Base-by-base conservation (phyloP, 352 stramenopile genomes). In the Thraustochytrium striatum region DNA sequence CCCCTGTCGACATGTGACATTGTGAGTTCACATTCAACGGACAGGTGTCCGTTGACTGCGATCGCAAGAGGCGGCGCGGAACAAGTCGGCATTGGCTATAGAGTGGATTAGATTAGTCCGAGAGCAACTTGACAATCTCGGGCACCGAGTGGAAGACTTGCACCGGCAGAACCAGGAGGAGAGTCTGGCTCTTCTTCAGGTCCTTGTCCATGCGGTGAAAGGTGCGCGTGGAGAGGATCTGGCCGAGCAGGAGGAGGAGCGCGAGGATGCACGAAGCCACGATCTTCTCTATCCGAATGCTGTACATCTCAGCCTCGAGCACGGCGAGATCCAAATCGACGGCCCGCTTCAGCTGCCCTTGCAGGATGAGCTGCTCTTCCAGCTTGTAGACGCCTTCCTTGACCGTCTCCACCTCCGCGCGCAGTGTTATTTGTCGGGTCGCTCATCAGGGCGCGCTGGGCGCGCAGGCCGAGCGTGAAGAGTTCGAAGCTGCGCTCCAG, bases 131-230 rank as follows among this genome's bases (percentile, higher is more conserved):
- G n/a, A 79, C 53, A 50, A 79, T 62, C 13, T 30, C 52, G 16
- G 69, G 69, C 9, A 79, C 69, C 35, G 72, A 72, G 35, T 62
- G 9, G 13, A 79, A 79, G 19, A 50, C 53, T 38, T 79, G 35
- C 35, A 61, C 35, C 21, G 69, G 69, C 16, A 79, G 69, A 21
- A 79, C 28, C 19, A 79, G 36, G 3, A 79, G 35, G 3, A 50
- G 35, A 9, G 69, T 50, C 43, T 79, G 69, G 16, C 35, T 50
- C 47, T 69, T 65, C 53, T 79, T 79, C 50, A 79, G 57, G 25
- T 79, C 69, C 39, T 65, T 62, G 33, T 79, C 69, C 7, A 79
- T 25, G 2, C n/a, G 5, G 52, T 36, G 72, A 25, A 79, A 79
- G 25, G 69, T 50, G 30, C 69, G 32, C 0, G 72, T 21, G 21